Conservation (phyloP, 78 protist species). For the Pigoraptor vietnamica region DNA sequence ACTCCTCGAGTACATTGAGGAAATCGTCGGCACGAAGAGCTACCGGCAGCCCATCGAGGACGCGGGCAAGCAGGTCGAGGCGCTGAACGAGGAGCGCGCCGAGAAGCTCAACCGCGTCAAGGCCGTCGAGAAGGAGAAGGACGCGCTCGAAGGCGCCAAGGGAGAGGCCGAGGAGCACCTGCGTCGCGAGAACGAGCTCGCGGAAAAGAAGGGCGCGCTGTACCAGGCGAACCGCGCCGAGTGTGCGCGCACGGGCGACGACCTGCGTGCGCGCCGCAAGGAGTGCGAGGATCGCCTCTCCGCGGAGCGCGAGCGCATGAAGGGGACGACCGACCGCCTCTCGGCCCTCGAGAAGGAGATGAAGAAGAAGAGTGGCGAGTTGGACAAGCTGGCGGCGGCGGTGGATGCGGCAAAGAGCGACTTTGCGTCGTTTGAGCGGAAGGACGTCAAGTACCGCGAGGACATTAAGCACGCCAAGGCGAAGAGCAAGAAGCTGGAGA, state of each 20-base stretch:
- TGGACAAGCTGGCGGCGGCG: neutral
- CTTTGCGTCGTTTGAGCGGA: slow-evolving; percentile 22
- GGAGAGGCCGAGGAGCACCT: slow-evolving; percentile 85
- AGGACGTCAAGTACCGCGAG: slow-evolving; percentile 36
- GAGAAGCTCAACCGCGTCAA: slow-evolving; percentile 44
- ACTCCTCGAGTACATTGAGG: slow-evolving; percentile 98
- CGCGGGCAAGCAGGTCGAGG: slow-evolving; percentile 51
- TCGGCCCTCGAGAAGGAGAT: neutral
- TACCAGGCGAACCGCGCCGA: neutral
- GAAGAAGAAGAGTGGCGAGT: neutral
- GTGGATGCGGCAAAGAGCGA: slow-evolving; percentile 26
- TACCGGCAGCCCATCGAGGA: slow-evolving; percentile 63
- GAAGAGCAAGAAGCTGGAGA: neutral
- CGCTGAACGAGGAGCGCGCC: slow-evolving; percentile 63
- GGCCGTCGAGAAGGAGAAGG: slow-evolving; percentile 42
- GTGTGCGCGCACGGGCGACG: neutral
- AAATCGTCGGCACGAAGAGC: slow-evolving; percentile 86
- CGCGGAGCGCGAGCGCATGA: neutral
- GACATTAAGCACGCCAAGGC: slow-evolving; percentile 24
- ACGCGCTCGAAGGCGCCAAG: slow-evolving; percentile 62
- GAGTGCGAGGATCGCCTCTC: slow-evolving; percentile 6
- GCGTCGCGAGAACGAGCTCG: slow-evolving; percentile 32
- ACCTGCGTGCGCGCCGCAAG: neutral
- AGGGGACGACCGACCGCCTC: neutral
- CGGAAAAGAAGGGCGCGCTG: neutral